phyloP scores from a whole-genome alignment of 2,329 filamentous ascomycete species.

The Trichoderma cornu-damae region DNA sequence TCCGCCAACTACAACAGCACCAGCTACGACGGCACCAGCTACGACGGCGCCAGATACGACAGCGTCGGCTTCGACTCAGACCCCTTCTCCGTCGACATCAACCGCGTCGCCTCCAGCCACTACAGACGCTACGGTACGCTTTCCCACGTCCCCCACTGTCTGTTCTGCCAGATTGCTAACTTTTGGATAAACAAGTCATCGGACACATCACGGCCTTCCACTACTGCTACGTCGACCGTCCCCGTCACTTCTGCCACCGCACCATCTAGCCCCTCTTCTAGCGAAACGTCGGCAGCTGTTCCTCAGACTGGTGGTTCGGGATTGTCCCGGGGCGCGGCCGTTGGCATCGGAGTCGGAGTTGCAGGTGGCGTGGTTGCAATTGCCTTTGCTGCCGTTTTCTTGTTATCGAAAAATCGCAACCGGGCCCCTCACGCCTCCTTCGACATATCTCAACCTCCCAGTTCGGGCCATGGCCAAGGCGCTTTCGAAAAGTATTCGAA shows the following conservation, averaged over 20 bases:
- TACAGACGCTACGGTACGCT: neutral
- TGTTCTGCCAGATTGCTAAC: neutral
- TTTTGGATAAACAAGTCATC: neutral
- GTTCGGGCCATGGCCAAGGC: conserved; percentile 32
- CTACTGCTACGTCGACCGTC: neutral
- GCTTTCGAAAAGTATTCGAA: conserved; percentile 34
- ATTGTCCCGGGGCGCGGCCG: conserved; percentile 42
- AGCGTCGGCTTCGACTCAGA: neutral
- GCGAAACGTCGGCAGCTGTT: conserved; percentile 17
- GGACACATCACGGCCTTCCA: neutral
- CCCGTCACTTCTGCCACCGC: neutral
- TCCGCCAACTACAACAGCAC: neutral
- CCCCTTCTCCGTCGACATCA: conserved; percentile 13
- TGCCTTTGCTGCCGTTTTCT: conserved; percentile 36
- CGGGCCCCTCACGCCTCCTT: conserved; percentile 28
- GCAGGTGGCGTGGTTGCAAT: conserved; percentile 40
- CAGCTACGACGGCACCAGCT: conserved; percentile 2
- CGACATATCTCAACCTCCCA: conserved; percentile 49
- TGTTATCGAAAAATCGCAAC: conserved; percentile 34
- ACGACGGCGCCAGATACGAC: conserved; percentile 6
- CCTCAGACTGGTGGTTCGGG: conserved; percentile 22
- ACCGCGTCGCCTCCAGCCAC: conserved; percentile 13
- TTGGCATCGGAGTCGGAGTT: conserved; percentile 46
- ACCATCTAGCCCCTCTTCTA: conserved; percentile 10
- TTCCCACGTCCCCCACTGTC: neutral